These are phyloP conservation scores for Tetrahymena malaccensis DNA, from an alignment of 73 alveolate genomes.

Conservation along the genomic window DNA sequence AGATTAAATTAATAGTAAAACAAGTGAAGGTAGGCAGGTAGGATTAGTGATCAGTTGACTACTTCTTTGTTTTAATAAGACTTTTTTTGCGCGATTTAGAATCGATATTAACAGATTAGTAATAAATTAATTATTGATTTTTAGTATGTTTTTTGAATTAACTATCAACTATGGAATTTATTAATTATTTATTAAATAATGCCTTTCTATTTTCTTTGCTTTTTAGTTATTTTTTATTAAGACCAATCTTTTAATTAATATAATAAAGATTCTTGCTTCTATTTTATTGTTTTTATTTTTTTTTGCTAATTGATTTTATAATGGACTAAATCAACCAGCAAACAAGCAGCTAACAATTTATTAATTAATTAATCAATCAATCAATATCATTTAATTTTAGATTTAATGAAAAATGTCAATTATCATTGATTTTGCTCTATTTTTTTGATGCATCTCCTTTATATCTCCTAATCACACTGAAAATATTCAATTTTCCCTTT, in stretches of 20 bases:
- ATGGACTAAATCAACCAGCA: background rate
- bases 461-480: background rate
- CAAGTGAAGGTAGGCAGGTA: background rate
- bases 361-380: background rate
- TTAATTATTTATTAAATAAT: too few relatives aligned
- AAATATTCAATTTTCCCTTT: background rate
- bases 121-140: too few relatives aligned
- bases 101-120: background rate
- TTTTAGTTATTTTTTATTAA: too few relatives aligned
- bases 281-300: too few relatives aligned
- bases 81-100: background rate
- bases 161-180: background rate
- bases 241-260: background rate
- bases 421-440: background rate
- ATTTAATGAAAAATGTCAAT: background rate
- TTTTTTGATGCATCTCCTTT: background rate
- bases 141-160: background rate
- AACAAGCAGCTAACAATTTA: too few relatives aligned
- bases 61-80: background rate
- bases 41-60: background rate
- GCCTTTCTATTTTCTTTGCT: background rate
- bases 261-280: too few relatives aligned
- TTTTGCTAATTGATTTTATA: background rate
- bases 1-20: too few relatives aligned
- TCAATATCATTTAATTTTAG: background rate